A percentile compares a stretch with the other conserved stretches of the same genome.
Evolutionary conservation across 345 rosid species (phyloP).

Genomic region (Sonneratia caseolaris): DNA sequence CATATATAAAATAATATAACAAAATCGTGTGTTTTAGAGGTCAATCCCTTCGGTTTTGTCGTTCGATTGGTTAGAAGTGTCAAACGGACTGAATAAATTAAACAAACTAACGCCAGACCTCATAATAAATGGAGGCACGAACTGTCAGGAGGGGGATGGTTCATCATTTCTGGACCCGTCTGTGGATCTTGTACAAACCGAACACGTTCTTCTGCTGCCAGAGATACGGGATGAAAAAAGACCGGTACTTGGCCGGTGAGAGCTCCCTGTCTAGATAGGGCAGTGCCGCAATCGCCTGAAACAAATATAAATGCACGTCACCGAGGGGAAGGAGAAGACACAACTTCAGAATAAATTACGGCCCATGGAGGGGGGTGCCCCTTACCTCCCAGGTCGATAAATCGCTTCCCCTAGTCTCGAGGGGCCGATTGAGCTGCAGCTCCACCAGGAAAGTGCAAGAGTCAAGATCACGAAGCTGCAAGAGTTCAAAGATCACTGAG

Average conservation of each 20-base stretch:
- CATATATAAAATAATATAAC: too few species aligned
- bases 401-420: too few species aligned
- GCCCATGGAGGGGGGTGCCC: too few species aligned
- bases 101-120: too few species aligned
- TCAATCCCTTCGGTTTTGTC: too few species aligned
- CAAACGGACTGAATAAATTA: too few species aligned
- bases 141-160: not conserved
- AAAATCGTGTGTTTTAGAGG: too few species aligned
- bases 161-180: slow-evolving; percentile 18
- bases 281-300: slow-evolving; percentile 67
- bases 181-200: slow-evolving; percentile 67
- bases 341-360: too few species aligned
- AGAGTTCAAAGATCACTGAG: not conserved
- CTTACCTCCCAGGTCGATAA: slow-evolving; percentile 65
- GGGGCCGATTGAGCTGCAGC: too few species aligned
- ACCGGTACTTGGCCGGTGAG: slow-evolving; percentile 70
- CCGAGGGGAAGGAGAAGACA: too few species aligned
- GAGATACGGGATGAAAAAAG: slow-evolving; percentile 77
- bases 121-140: not conserved
- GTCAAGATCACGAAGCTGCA: slow-evolving; percentile 61
- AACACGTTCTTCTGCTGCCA: slow-evolving; percentile 87
- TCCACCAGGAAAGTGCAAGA: slow-evolving; percentile 52
- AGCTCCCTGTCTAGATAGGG: slow-evolving; percentile 89
- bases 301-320: not conserved
- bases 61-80: too few species aligned